phyloP scores from a whole-genome alignment of 1,139 yeast genomes.

The Pichia sp. region DNA sequence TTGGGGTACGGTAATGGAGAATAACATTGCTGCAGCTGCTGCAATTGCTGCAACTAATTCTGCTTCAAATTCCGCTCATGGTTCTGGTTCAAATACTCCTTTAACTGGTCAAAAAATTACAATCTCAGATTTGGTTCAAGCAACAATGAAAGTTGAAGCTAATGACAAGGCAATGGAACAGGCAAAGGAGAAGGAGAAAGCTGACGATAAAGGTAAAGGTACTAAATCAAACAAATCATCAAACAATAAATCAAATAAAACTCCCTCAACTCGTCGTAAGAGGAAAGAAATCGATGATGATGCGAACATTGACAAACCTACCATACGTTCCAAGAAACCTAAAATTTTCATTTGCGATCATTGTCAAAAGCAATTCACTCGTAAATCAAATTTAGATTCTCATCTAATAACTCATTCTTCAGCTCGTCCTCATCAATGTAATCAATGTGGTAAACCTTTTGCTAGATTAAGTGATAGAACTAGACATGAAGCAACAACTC shows the following conservation, averaged over 20 bases:
- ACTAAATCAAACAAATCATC: neutral
- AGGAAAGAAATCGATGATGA: neutral
- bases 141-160: constrained; percentile 7
- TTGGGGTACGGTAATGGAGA: constrained; percentile 3
- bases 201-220: neutral
- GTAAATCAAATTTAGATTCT: constrained; percentile 88
- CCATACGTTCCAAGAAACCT: neutral
- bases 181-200: neutral
- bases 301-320: neutral
- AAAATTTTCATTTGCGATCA: constrained; percentile 65
- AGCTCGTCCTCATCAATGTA: constrained; percentile 83
- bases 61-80: neutral
- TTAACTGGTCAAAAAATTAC: neutral
- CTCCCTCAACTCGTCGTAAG: too few relatives aligned
- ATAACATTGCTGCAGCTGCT: neutral
- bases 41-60: neutral
- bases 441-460: constrained; percentile 86
- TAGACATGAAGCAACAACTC: constrained; percentile 63
- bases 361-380: constrained; percentile 80
- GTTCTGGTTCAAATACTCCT: neutral
- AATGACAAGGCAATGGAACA: constrained; percentile 1
- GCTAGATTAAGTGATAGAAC: constrained; percentile 93
- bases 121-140: constrained; percentile 10
- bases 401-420: constrained; percentile 90
- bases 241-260: neutral